phyloP scores from a whole-genome alignment of 225 moss, liverwort and hornwort genomes.

The Physcomitrellopsis africana region DNA sequence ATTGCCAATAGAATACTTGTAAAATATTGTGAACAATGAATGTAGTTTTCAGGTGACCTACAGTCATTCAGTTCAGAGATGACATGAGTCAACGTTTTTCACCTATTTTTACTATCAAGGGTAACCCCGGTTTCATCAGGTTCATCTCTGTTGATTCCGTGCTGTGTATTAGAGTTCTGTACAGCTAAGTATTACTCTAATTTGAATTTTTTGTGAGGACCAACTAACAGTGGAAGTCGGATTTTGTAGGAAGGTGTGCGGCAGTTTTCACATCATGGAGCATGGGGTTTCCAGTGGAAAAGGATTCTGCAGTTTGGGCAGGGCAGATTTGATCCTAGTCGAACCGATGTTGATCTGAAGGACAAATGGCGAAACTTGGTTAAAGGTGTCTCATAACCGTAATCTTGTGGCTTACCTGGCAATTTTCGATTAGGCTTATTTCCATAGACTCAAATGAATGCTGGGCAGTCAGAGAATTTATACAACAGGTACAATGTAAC shows the following conservation, averaged over 20 bases:
- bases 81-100: no score
- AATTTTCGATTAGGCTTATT: not conserved
- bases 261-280: constrained; percentile 13
- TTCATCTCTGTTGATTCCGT: not conserved
- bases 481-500: no score
- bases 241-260: constrained; percentile 35
- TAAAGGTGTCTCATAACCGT: constrained; percentile 23
- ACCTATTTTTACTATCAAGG: not conserved
- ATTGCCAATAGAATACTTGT: not conserved
- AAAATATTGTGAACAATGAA: not conserved
- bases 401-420: not conserved
- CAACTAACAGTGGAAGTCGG: not conserved
- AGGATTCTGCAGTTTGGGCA: constrained; percentile 29
- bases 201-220: not conserved
- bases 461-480: not conserved
- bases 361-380: constrained; percentile 43
- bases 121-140: not conserved
- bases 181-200: not conserved
- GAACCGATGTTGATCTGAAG: constrained; percentile 35
- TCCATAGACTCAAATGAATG: not conserved
- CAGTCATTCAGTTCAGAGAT: not conserved
- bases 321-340: constrained; percentile 31
- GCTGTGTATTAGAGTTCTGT: not conserved
- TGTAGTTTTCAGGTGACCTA: not conserved
- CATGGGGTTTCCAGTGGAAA: constrained; percentile 27